Conservation (phyloP, 176 grass and related monocot genomes). For the Oropetium thomaeum region DNA sequence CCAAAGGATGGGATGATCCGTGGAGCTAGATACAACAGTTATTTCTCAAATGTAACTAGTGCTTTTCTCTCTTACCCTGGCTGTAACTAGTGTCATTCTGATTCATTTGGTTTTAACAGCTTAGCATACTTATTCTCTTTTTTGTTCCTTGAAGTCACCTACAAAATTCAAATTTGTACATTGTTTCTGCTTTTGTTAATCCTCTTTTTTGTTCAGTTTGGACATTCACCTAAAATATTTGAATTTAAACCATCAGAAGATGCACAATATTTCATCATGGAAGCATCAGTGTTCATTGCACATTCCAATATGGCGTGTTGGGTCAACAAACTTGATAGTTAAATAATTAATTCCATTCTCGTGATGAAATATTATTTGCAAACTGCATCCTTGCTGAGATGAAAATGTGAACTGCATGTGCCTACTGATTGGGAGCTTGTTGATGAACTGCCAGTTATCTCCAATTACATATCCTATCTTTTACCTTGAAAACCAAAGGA, state of each 20-base stretch:
- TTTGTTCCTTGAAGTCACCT: conserved; percentile 8
- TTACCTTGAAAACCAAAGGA: neutral
- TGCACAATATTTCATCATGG: no score
- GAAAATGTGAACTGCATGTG: neutral
- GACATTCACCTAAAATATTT: neutral
- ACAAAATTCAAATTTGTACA: conserved; percentile 32
- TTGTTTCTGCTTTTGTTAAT: conserved; percentile 4
- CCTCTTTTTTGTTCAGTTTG: neutral
- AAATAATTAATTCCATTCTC: no score
- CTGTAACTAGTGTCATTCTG: conserved; percentile 23
- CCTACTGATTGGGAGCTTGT: neutral
- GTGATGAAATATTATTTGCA: no score
- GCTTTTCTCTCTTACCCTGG: neutral
- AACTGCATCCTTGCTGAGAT: no score
- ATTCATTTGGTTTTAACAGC: conserved; percentile 16
- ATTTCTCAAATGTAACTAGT: conserved; percentile 37
- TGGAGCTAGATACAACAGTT: conserved; percentile 63
- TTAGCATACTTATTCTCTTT: neutral
- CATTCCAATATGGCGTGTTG: no score
- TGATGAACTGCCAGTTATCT: neutral
- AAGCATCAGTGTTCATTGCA: no score
- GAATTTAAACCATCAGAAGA: neutral
- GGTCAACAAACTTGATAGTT: no score
- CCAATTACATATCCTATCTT: neutral
- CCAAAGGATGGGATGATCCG: conserved; percentile 97